Evolutionary conservation across 352 stramenopile genomes (phyloP).

Genomic region (Globisporangium cederbergense): DNA sequence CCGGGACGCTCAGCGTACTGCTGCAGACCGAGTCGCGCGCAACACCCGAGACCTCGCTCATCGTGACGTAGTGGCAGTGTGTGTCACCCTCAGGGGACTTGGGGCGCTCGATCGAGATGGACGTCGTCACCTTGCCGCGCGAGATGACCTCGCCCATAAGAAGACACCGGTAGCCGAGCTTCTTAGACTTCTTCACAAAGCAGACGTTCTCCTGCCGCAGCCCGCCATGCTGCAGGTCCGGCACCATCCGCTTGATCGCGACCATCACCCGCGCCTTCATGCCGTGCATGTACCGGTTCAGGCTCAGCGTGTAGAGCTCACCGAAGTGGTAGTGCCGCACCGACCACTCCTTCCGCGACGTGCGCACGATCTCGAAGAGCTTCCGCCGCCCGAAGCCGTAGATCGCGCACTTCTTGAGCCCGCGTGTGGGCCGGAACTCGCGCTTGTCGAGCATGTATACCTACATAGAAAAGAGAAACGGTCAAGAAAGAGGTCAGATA

Average conservation of each 20-base stretch:
- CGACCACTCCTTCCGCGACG: slow-evolving; percentile 71
- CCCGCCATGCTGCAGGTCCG: slow-evolving; percentile 41
- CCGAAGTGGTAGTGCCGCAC: slow-evolving; percentile 57
- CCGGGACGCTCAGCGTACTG: slow-evolving; percentile 69
- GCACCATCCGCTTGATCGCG: slow-evolving; percentile 59
- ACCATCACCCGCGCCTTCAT: slow-evolving; percentile 78
- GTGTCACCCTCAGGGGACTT: slow-evolving; percentile 41
- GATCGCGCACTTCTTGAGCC: slow-evolving; percentile 67
- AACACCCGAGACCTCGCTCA: slow-evolving; percentile 66
- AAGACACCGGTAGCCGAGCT: slow-evolving; percentile 59
- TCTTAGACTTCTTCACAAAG: slow-evolving; percentile 79
- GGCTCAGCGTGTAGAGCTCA: slow-evolving; percentile 55
- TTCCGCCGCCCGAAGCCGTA: slow-evolving; percentile 73
- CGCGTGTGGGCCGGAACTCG: slow-evolving; percentile 57
- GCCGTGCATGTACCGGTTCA: slow-evolving; percentile 67
- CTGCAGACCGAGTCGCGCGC: slow-evolving; percentile 62
- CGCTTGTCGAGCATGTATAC: slow-evolving; percentile 80
- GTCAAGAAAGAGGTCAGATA: background rate
- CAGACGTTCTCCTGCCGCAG: slow-evolving; percentile 74
- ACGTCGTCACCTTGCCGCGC: slow-evolving; percentile 72
- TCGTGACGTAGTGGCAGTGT: slow-evolving; percentile 73
- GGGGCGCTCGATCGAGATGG: slow-evolving; percentile 64
- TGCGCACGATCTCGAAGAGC: slow-evolving; percentile 76
- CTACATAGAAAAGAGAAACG: slow-evolving; percentile 15
- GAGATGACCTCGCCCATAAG: slow-evolving; percentile 83